A percentile compares a stretch with the other conserved stretches of the same genome.
phyloP scores from a whole-genome alignment of 768 basidiomycete species.

The Tremella mesenterica region DNA sequence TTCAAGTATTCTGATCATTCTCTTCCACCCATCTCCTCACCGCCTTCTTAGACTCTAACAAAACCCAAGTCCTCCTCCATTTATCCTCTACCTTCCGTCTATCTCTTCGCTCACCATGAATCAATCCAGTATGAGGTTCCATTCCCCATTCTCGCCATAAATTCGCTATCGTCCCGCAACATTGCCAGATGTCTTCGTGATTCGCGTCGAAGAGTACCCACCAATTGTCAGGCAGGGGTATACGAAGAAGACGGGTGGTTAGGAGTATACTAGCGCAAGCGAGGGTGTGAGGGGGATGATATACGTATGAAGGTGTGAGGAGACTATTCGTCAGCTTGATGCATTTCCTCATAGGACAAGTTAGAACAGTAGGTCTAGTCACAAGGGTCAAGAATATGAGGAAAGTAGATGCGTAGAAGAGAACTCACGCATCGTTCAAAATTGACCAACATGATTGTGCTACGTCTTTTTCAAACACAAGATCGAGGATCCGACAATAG shows the following conservation, averaged over 20 bases:
- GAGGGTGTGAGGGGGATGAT: constrained; percentile 81
- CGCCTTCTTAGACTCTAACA: constrained; percentile 66
- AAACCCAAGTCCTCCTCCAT: constrained; percentile 34
- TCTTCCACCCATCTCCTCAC: constrained; percentile 76
- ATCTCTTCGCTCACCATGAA: constrained; percentile 45
- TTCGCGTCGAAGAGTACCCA: constrained; percentile 88
- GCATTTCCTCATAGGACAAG: not conserved
- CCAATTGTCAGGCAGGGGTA: constrained; percentile 74
- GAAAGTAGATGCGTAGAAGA: not conserved
- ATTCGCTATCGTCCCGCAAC: constrained; percentile 75
- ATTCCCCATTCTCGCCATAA: constrained; percentile 50
- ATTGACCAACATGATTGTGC: constrained; percentile 85
- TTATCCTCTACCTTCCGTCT: constrained; percentile 46
- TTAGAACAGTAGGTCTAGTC: not conserved
- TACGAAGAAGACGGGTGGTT: constrained; percentile 58
- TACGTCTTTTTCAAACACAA: constrained; percentile 61
- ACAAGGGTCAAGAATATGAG: not conserved
- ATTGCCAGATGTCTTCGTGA: constrained; percentile 78
- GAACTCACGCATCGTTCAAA: constrained; percentile 83
- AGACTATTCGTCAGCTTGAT: constrained; percentile 53
- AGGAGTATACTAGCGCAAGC: constrained; percentile 84
- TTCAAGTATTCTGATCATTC: constrained; percentile 15
- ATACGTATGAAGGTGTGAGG: constrained; percentile 83
- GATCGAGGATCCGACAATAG: constrained; percentile 80
- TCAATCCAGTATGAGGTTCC: not conserved